A percentile compares a stretch with the other conserved stretches of the same genome.
phyloP scores from a whole-genome alignment of 805 yeast species.

The Naumovozyma dairenensis region DNA sequence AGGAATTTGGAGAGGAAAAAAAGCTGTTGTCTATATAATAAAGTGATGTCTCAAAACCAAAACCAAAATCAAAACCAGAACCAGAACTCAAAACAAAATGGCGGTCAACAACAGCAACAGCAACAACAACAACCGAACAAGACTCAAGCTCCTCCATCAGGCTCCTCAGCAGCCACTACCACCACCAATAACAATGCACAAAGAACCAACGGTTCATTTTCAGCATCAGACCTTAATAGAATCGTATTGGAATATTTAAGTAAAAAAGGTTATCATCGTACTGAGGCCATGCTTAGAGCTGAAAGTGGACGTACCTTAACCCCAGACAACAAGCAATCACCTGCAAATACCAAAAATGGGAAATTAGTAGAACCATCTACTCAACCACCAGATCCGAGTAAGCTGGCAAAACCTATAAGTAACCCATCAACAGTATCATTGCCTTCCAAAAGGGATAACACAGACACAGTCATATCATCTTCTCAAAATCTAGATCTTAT shows the following conservation, averaged over 20 bases:
- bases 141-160: no score
- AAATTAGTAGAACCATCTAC: constrained; percentile 21
- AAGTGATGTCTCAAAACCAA: no score
- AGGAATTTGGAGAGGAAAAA: no score
- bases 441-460: constrained; percentile 23
- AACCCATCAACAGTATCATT: constrained; percentile 17
- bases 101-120: background rate
- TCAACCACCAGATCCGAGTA: constrained; percentile 25
- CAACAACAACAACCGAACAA: background rate
- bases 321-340: constrained; percentile 38
- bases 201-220: constrained; percentile 30
- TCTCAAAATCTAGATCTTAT: constrained; percentile 15
- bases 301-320: constrained; percentile 63
- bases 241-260: constrained; percentile 87
- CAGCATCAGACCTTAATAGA: constrained; percentile 82
- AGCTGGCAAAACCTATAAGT: constrained; percentile 26
- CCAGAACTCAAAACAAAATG: no score
- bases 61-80: no score
- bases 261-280: constrained; percentile 87
- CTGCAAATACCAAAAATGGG: constrained; percentile 39
- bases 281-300: constrained; percentile 87
- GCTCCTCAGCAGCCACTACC: no score
- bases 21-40: no score
- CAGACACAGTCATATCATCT: constrained; percentile 20
- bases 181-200: background rate